phyloP scores from a whole-genome alignment of 495 filamentous ascomycete genomes.

The Xylona heveae region DNA sequence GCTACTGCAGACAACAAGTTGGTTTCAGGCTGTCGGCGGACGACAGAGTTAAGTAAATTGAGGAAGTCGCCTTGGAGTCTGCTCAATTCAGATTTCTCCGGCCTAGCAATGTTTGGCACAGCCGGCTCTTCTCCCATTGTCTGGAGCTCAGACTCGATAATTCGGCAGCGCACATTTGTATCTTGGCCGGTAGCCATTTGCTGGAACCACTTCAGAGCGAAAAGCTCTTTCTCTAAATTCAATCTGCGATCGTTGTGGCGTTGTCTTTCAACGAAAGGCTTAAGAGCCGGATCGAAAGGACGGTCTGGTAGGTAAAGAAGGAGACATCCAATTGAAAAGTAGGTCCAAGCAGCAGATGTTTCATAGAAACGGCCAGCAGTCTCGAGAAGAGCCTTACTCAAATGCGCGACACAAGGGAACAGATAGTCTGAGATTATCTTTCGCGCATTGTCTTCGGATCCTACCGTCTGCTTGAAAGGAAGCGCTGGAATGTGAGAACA shows the following conservation, averaged over 20 bases:
- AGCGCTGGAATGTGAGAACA: too few species aligned
- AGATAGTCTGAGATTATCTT: too few species aligned
- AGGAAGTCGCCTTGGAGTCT: conserved; percentile 66
- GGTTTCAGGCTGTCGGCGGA: conserved; percentile 30
- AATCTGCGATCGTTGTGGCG: conserved; percentile 33
- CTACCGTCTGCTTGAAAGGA: too few species aligned
- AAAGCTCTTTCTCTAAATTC: conserved; percentile 31
- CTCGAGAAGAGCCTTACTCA: too few species aligned
- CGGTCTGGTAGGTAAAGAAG: conserved; percentile 70
- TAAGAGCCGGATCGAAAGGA: conserved; percentile 67
- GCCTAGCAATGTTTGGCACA: conserved; percentile 50
- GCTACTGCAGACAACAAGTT: conserved; percentile 14
- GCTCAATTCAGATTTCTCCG: conserved; percentile 38
- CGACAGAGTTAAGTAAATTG: conserved; percentile 45
- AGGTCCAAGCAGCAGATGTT: conserved; percentile 38
- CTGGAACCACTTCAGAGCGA: conserved; percentile 43
- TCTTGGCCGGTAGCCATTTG: conserved; percentile 41
- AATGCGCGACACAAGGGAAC: too few species aligned
- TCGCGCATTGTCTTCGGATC: too few species aligned
- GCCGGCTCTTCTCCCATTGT: conserved; percentile 38
- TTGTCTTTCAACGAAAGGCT: conserved; percentile 46
- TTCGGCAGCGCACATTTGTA: conserved; percentile 35
- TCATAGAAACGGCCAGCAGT: too few species aligned
- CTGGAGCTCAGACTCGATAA: conserved; percentile 34
- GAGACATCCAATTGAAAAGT: conserved; percentile 42